These are phyloP conservation scores for Monosporascus sp. DNA, from an alignment of 2,329 filamentous ascomycete genomes.

Conservation along the genomic window DNA sequence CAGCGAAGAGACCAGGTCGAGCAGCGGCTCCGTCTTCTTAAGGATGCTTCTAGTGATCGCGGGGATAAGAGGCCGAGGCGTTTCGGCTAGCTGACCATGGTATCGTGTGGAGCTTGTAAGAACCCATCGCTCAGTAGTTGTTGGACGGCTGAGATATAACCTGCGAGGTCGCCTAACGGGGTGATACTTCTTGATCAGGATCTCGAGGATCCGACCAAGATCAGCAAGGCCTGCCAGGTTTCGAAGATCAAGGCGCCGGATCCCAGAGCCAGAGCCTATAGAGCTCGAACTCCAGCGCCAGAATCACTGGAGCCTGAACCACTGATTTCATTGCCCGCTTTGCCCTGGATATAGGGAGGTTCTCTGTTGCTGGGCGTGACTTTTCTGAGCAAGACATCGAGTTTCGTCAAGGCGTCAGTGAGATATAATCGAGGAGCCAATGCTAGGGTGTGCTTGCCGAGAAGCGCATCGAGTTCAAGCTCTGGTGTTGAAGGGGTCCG, in stretches of 20 bases:
- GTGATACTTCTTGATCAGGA: slow-evolving; percentile 19
- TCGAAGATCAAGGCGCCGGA: slow-evolving; percentile 11
- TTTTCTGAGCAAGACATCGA: slow-evolving; percentile 35
- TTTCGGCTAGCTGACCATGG: slow-evolving; percentile 34
- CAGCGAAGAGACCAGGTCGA: slow-evolving; percentile 22
- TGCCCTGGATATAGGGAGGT: slow-evolving; percentile 21
- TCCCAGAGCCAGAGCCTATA: slow-evolving; percentile 12
- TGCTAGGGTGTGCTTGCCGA: slow-evolving; percentile 40
- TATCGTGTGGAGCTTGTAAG: slow-evolving; percentile 35
- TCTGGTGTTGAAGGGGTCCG: slow-evolving; percentile 26
- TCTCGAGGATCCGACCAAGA: slow-evolving; percentile 18
- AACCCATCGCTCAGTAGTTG: slow-evolving; percentile 34
- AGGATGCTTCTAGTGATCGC: slow-evolving; percentile 20
- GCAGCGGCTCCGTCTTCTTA: slow-evolving; percentile 22
- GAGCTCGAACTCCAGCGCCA: slow-evolving; percentile 5
- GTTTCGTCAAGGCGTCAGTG: slow-evolving; percentile 38
- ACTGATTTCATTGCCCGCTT: slow-evolving; percentile 12
- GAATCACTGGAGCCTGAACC: slow-evolving; percentile 9
- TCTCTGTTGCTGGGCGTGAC: slow-evolving; percentile 21
- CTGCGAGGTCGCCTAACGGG: slow-evolving; percentile 22
- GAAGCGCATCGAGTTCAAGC: slow-evolving; percentile 34
- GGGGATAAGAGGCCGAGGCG: slow-evolving; percentile 33
- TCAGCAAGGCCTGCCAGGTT: slow-evolving; percentile 21
- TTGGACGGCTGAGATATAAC: slow-evolving; percentile 24
- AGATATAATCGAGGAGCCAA: slow-evolving; percentile 41